A percentile compares a stretch with the other conserved stretches of the same genome.
Evolutionary conservation across 305 asterid genomes (phyloP).

Genomic region (Stenogyne calaminthoides): DNA sequence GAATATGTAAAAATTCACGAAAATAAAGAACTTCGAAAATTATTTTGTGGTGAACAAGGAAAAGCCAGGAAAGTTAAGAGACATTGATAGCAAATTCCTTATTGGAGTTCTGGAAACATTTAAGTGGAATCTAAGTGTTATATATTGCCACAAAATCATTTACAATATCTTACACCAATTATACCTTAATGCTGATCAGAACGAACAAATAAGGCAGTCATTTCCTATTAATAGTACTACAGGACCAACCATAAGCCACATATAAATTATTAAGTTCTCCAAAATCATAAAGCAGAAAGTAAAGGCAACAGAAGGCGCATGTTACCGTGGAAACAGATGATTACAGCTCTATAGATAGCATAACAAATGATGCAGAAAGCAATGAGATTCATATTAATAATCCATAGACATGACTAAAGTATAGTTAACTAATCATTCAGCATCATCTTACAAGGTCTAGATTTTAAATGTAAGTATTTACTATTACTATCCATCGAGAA

Average conservation of each 20-base stretch:
- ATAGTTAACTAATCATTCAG: neutral
- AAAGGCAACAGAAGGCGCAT: neutral
- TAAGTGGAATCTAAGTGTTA: neutral
- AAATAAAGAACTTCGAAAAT: neutral
- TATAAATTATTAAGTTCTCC: neutral
- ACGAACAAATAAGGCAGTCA: neutral
- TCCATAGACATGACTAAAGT: neutral
- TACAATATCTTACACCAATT: neutral
- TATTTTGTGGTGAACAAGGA: conserved; percentile 8
- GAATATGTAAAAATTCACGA: conserved; percentile 7
- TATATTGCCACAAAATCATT: neutral
- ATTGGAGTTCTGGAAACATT: neutral
- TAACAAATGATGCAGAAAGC: neutral
- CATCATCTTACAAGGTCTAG: neutral
- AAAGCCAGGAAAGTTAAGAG: neutral
- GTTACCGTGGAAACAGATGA: neutral
- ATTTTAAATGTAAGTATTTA: neutral
- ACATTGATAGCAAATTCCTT: conserved; percentile 1
- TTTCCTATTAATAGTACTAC: neutral
- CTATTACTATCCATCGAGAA: neutral
- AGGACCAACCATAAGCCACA: neutral
- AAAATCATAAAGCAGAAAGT: neutral
- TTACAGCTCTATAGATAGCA: neutral
- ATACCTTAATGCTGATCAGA: neutral
- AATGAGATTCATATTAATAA: neutral